Base-by-base conservation (phyloP, 257 asterid species). In the Ehretia macrophylla region DNA sequence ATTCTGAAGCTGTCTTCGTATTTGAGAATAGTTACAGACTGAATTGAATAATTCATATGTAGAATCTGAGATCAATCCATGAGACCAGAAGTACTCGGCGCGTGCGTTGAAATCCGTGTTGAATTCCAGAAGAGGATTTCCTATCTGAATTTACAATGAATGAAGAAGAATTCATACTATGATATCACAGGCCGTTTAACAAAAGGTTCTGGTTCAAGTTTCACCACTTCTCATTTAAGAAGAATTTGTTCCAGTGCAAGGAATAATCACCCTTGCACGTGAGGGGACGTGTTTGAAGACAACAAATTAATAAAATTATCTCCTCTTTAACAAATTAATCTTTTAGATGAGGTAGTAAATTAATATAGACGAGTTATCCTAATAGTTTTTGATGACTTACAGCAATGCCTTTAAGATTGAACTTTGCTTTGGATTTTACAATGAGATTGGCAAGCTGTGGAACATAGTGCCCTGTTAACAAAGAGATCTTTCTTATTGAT, bases 11-110 rank as follows among this genome's bases (percentile, higher is more conserved):
- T 86, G 87, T 48, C 95, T 77, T 10, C 84, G 90, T 58, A 77
- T 79, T 37, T 83, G 70, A 4, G 95, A 86, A 59, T 86, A 86
- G 60, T 86, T 86, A 73, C 95, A 86, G 12, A 72, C 65, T 6
- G 85, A 69, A 27, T 87, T 81, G 80, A 84, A 84, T 73, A 75
- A 35, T 60, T 51, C 57, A 62, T 73, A 86, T 3, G 86, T 75
- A 32, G 87, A 39, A 64, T 87, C 96, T 12, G 96, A 87, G 51
- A 87, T 87, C 58, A 87, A 68, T 42, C 96, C 96, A 42, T 84
- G 96, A 17, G 94, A 86, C 94, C 94, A 86, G 49, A 81, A 84
- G 71, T 69, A 84, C 69, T 86, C 90, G 0, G 90, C 90, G 81
- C 90, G 71, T 16, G 94, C 82, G 72, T 87, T 87, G 72, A 80